phyloP scores from a whole-genome alignment of 1,284 basidiomycete genomes.

The Ganoderma sinense region DNA sequence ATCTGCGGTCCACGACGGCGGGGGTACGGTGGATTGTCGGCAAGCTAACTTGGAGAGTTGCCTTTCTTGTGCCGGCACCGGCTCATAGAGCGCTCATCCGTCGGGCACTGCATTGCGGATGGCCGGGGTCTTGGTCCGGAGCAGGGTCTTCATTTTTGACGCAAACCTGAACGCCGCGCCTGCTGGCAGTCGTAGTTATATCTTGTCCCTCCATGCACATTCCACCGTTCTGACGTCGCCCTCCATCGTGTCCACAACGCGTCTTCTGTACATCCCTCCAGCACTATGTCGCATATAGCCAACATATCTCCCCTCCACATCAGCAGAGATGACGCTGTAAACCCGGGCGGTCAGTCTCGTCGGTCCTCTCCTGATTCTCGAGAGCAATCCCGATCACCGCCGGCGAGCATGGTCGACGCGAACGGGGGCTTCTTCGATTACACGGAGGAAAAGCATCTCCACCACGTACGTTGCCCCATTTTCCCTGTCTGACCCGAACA shows the following conservation, averaged over 20 bases:
- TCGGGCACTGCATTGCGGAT: slow-evolving; percentile 3
- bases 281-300: slow-evolving; percentile 7
- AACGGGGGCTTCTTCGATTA: slow-evolving; percentile 81
- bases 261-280: neutral
- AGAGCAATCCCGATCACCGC: slow-evolving; percentile 27
- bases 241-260: neutral
- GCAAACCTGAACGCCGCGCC: too few relatives aligned
- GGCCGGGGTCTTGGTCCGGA: slow-evolving; percentile 7
- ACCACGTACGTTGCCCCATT: slow-evolving; percentile 61
- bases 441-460: slow-evolving; percentile 74
- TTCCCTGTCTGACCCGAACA: neutral
- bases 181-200: neutral
- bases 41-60: slow-evolving; percentile 19
- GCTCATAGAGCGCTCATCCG: too few relatives aligned
- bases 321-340: slow-evolving; percentile 1
- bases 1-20: neutral
- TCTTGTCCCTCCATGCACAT: neutral
- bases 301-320: slow-evolving; percentile 6
- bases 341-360: slow-evolving; percentile 9
- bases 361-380: slow-evolving; percentile 22
- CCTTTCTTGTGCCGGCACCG: slow-evolving; percentile 15
- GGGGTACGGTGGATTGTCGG: slow-evolving; percentile 11
- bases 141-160: slow-evolving; percentile 16
- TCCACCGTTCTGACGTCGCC: neutral
- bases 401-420: slow-evolving; percentile 61